Base-by-base conservation (phyloP, 495 filamentous ascomycete species). In the Neurospora sp. region DNA sequence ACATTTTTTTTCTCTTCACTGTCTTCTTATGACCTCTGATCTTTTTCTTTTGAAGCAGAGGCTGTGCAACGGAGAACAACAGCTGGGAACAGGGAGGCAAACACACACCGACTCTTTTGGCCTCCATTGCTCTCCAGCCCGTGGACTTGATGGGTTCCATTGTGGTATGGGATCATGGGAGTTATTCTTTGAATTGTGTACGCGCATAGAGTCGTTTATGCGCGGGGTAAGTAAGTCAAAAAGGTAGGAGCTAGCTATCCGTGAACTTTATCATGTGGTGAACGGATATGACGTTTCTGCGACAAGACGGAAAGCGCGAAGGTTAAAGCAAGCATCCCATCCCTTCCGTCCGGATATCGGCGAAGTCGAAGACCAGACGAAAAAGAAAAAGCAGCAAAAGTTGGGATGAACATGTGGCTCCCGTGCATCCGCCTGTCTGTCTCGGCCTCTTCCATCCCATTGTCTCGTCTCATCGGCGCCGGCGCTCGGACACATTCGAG, bases 51-150 rank as follows among this genome's bases (percentile, higher is more conserved):
- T 31, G 54, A 62, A 62, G 54, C 54, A 62, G 27, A 62, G 27
- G 27, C 54, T 62, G 27, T 62, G 54, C 14, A 35, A 62, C 54
- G 54, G 54, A 62, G 54, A 35, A 62, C 54, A 62, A 16, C 54
- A 35, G 54, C 54, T 35, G 14, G 54, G 54, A 35, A 66, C 54
- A 66, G 27, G 54, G 54, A 66, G 27, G 40, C 72, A 41, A 74
- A 54, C 72, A 71, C 38, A 70, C 72, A 73, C 72, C 72, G 72
- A 73, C 72, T 70, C 72, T 73, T 73, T 73, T 44, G n/a, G 27
- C 39, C 59, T 71, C 27, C 46, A 39, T 42, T 72, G 16, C 20
- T 16, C 12, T 27, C 66, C 76, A 70, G 23, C 38, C 73, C 71
- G 74, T 59, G 72, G 70, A 18, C 39, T 54, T 39, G 11, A 59